Evolutionary conservation across 177 flowering plant species (phyloP).

Genomic region (Telopea speciosissima): DNA sequence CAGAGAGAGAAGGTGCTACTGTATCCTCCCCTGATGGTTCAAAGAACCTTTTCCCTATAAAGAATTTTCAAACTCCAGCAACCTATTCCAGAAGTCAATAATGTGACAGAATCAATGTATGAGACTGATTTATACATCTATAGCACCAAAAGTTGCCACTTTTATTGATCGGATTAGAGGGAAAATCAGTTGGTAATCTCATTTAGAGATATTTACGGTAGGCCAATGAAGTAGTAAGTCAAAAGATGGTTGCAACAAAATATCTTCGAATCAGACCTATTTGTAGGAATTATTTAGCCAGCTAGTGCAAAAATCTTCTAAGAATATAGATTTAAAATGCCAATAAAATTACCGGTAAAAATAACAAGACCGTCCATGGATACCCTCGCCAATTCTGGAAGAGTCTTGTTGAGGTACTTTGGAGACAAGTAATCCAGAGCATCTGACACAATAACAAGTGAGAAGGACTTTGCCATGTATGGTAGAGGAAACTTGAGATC

Average conservation of each 20-base stretch:
- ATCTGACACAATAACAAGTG: slow-evolving; percentile 79
- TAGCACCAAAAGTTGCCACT: neutral
- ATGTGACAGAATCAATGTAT: neutral
- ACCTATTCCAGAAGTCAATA: too few species aligned
- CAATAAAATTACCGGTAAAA: slow-evolving; percentile 53
- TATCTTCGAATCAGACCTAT: neutral
- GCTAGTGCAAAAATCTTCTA: neutral
- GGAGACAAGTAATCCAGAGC: slow-evolving; percentile 89
- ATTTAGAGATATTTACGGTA: neutral
- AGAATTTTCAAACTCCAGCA: too few species aligned
- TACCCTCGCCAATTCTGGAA: slow-evolving; percentile 78
- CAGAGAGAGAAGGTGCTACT: too few species aligned
- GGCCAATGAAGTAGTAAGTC: neutral
- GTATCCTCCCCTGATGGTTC: too few species aligned
- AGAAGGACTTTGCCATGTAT: slow-evolving; percentile 68
- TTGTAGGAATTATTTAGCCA: neutral
- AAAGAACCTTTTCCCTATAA: too few species aligned
- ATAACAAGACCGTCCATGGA: slow-evolving; percentile 70
- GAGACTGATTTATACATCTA: neutral
- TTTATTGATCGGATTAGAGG: neutral
- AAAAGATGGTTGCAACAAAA: neutral
- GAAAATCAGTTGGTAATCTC: neutral
- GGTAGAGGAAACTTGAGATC: slow-evolving; percentile 88
- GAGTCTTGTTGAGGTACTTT: slow-evolving; percentile 77
- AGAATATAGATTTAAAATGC: neutral